Conservation (phyloP, 2,329 filamentous ascomycete genomes). For the Hymenoscyphus albidus region DNA sequence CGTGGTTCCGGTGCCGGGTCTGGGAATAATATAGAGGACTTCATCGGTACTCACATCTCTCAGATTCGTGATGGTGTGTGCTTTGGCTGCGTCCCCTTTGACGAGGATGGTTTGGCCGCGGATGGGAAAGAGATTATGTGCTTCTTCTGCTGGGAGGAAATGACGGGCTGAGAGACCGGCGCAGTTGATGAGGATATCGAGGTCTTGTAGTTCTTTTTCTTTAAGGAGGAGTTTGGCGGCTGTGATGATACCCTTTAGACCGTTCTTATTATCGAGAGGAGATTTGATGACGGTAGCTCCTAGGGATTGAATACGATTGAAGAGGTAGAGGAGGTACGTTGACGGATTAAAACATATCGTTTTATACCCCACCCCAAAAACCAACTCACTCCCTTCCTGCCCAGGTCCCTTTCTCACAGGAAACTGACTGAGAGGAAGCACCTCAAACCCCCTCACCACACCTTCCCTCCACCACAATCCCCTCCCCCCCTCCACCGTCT, state of each 20-base stretch:
- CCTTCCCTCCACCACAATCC: conserved; percentile 20
- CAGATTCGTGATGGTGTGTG: conserved; percentile 31
- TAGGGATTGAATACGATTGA: conserved; percentile 24
- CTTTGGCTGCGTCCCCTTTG: conserved; percentile 37
- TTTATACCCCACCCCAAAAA: conserved; percentile 18
- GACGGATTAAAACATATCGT: conserved; percentile 22
- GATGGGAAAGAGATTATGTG: conserved; percentile 38
- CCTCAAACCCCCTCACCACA: conserved; percentile 12
- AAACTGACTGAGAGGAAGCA: conserved; percentile 1
- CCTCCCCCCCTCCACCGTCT: conserved; percentile 16
- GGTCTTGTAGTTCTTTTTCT: conserved; percentile 2
- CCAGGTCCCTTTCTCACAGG: background rate
- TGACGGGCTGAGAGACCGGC: conserved; percentile 40
- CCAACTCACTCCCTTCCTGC: background rate
- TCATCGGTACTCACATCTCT: conserved; percentile 17
- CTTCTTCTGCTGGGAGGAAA: conserved; percentile 35
- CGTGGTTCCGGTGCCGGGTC: conserved; percentile 39
- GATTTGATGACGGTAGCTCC: conserved; percentile 14
- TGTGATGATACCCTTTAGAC: conserved; percentile 16
- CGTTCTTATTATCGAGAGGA: conserved; percentile 2
- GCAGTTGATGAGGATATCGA: conserved; percentile 39
- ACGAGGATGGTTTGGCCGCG: conserved; percentile 45
- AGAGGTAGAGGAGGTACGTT: conserved; percentile 22
- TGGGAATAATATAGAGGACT: conserved; percentile 41
- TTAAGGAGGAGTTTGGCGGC: conserved; percentile 10